Evolutionary conservation across 257 asterid genomes (phyloP).

Genomic region (Salvia splendens): DNA sequence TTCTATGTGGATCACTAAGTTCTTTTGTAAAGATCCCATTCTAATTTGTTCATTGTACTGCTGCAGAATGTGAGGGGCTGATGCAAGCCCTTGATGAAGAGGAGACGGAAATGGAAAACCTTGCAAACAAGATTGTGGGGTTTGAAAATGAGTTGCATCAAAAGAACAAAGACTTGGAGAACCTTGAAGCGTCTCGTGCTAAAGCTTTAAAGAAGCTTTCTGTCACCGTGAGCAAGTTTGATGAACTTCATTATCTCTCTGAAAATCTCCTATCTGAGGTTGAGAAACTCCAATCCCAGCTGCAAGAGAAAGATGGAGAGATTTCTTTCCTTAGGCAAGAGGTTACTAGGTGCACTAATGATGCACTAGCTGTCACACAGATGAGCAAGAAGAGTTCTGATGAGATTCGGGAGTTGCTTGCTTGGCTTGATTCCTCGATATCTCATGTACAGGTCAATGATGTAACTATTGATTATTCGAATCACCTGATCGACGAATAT

Average conservation of each 20-base stretch:
- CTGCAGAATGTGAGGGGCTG: slow-evolving; percentile 81
- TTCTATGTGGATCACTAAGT: slow-evolving; percentile 17
- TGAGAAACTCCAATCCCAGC: slow-evolving; percentile 91
- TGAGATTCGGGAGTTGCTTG: slow-evolving; percentile 67
- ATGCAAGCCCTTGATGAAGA: slow-evolving; percentile 95
- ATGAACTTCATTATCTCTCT: slow-evolving; percentile 82
- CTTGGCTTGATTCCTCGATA: slow-evolving; percentile 68
- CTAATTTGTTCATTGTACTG: slow-evolving; percentile 26
- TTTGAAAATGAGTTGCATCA: slow-evolving; percentile 69
- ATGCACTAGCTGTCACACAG: slow-evolving; percentile 73
- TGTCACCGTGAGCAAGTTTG: slow-evolving; percentile 88
- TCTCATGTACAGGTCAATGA: slow-evolving; percentile 53
- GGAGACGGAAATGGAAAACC: slow-evolving; percentile 87
- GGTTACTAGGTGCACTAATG: slow-evolving; percentile 94
- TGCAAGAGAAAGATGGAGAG: slow-evolving; percentile 88
- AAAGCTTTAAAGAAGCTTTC: slow-evolving; percentile 92
- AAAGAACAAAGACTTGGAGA: slow-evolving; percentile 76
- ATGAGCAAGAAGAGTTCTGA: slow-evolving; percentile 62
- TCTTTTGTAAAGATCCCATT: slow-evolving; percentile 24
- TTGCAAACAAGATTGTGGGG: slow-evolving; percentile 53
- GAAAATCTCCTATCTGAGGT: slow-evolving; percentile 88
- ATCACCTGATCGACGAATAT: slow-evolving; percentile 45
- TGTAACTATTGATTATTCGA: slow-evolving; percentile 43
- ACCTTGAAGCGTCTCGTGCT: slow-evolving; percentile 80
- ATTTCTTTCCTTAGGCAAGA: slow-evolving; percentile 97